phyloP scores from a whole-genome alignment of 2,329 filamentous ascomycete species.

The Fusarium solani-melongenae region DNA sequence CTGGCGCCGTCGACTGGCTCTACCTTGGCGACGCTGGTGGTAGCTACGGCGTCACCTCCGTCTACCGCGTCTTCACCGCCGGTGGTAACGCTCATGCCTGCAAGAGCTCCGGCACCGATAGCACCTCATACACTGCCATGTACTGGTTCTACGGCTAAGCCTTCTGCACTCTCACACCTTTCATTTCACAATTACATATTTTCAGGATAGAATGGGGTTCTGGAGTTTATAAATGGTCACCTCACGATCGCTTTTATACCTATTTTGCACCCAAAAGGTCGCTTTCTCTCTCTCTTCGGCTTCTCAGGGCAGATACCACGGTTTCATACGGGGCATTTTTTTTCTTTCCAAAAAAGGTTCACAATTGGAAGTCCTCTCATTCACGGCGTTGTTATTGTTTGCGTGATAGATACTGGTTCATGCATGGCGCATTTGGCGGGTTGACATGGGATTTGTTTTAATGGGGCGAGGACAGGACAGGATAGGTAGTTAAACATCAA shows the following conservation, averaged over 20 bases:
- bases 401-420: background rate
- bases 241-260: conserved; percentile 34
- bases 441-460: background rate
- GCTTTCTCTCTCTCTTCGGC: conserved; percentile 18
- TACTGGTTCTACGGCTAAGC: conserved; percentile 67
- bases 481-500: conserved; percentile 5
- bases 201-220: conserved; percentile 30
- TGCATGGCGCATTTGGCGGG: conserved; percentile 4
- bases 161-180: background rate
- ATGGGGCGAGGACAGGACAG: background rate
- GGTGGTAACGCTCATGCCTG: conserved; percentile 62
- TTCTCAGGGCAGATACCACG: conserved; percentile 36
- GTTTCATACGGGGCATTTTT: conserved; percentile 19
- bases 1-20: conserved; percentile 68
- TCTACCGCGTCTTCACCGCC: conserved; percentile 67
- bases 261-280: conserved; percentile 35
- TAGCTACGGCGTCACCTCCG: conserved; percentile 52
- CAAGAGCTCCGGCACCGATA: conserved; percentile 55
- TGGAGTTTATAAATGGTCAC: conserved; percentile 39
- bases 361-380: conserved; percentile 17
- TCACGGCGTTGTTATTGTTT: conserved; percentile 1
- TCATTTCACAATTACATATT: conserved; percentile 34
- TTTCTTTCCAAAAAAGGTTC: conserved; percentile 14
- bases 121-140: conserved; percentile 65
- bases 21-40: conserved; percentile 56